These are phyloP conservation scores for Benincasa hispida DNA, from an alignment of 306 rosid species.

Conservation along the genomic window DNA sequence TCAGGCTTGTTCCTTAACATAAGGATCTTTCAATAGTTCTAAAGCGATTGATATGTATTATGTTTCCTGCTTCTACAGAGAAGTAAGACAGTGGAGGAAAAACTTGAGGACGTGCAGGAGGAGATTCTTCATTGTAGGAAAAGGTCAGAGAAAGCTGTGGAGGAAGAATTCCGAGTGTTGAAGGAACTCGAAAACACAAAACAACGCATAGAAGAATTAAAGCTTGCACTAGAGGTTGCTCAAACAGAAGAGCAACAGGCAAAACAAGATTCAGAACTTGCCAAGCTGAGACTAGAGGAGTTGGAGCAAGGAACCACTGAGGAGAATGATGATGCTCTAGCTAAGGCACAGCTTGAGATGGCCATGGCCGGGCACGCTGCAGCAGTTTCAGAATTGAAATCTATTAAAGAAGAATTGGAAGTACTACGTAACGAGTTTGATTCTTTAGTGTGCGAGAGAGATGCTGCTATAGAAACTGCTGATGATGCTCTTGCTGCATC, in stretches of 20 bases:
- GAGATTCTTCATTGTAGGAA: slow-evolving; percentile 58
- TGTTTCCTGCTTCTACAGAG: slow-evolving; percentile 35
- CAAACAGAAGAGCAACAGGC: slow-evolving; percentile 89
- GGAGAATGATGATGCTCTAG: slow-evolving; percentile 80
- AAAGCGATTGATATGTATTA: background rate
- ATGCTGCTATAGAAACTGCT: slow-evolving; percentile 57
- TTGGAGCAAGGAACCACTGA: slow-evolving; percentile 91
- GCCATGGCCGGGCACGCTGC: slow-evolving; percentile 71
- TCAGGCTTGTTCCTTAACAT: background rate
- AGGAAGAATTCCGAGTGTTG: slow-evolving; percentile 34
- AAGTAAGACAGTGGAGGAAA: slow-evolving; percentile 57
- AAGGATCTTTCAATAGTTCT: background rate
- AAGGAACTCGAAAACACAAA: slow-evolving; percentile 73
- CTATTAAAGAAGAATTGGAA: slow-evolving; percentile 69
- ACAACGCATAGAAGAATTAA: slow-evolving; percentile 74
- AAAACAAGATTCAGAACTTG: slow-evolving; percentile 93
- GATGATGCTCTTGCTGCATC: slow-evolving; percentile 62
- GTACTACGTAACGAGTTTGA: slow-evolving; percentile 45
- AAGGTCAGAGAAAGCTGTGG: slow-evolving; percentile 44
- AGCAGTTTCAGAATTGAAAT: slow-evolving; percentile 60
- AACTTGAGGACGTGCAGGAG: slow-evolving; percentile 56
- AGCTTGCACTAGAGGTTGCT: slow-evolving; percentile 72
- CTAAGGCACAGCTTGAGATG: slow-evolving; percentile 94
- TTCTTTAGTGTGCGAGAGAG: slow-evolving; percentile 59
- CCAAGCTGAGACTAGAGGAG: slow-evolving; percentile 87